Base-by-base conservation (phyloP, 2,329 filamentous ascomycete genomes). In the Claviceps africana region DNA sequence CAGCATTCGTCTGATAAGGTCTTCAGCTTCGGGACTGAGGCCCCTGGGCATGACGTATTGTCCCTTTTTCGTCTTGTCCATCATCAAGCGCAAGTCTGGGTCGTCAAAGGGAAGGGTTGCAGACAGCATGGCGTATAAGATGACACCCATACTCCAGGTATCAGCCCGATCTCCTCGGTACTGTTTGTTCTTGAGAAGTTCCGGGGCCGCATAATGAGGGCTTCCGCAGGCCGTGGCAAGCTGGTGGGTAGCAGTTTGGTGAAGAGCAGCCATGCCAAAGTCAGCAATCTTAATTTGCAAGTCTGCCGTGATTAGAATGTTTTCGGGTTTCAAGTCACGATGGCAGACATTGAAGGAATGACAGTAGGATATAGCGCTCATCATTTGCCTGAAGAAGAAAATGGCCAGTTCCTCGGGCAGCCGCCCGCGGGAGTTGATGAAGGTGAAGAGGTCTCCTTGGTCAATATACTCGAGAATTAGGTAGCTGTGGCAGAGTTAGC, bases 341-440 rank as follows among this genome's bases (percentile, higher is more conserved):
- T 98, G 93, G 64, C 90, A 95, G 56, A 98, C 95, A 59, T 91
- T 89, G 70, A 95, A 88, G 2, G 86, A 82, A 68, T 98, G 93
- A 59, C 90, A 95, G 69, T 96, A 96, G 3, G 89, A 82, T 49
- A 98, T 77, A 1, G 88, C 93, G 51, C 87, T 88, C 63, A 98
- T 85, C 58, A 98, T 89, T 68, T 98, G 93, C 39, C 90, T 83
- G 63, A 96, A 96, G 59, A 95, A 84, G 62, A 78, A 86, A 50
- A 96, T 78, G 5, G 87, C 83, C 57, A 91, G 82, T 56, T 85
- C 79, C 67, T 98, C 93, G 0, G 77, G 72, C 2, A 98, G 72
- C n/a, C 81, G 76, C 15, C 86, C 85, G 51, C 81, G 76, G 43
- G 76, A 72, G 54, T 85, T 85, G 61, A 98, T 88, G 64, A 93